These are phyloP conservation scores for Micromonas pusilla DNA, from an alignment of 139 green algal species.

Conservation along the genomic window DNA sequence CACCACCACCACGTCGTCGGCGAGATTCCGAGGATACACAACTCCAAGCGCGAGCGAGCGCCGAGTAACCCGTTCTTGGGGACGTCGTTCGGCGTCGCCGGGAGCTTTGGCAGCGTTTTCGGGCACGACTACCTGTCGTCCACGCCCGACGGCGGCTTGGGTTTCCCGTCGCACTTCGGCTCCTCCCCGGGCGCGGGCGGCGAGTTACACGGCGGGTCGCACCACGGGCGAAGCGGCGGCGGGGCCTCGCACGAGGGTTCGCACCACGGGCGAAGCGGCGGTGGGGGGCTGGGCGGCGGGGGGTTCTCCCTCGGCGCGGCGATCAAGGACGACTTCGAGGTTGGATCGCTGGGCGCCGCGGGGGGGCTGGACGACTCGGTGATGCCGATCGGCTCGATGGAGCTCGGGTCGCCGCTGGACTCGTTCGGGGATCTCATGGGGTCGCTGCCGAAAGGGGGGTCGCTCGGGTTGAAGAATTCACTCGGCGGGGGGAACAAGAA, in stretches of 20 bases:
- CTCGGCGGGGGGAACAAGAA: too few species aligned
- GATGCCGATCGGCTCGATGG: background rate
- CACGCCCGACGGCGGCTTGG: background rate
- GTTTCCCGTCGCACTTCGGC: background rate
- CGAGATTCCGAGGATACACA: background rate
- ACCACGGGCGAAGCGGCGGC: background rate
- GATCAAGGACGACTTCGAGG: slow-evolving; percentile 2
- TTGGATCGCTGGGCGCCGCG: slow-evolving; percentile 3
- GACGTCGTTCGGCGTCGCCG: slow-evolving; percentile 19
- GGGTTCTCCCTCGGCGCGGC: background rate
- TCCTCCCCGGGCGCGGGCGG: too few species aligned
- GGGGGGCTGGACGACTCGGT: background rate
- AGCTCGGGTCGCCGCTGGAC: slow-evolving; percentile 18
- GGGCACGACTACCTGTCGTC: slow-evolving; percentile 1
- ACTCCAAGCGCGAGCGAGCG: slow-evolving; percentile 8
- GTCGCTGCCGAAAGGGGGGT: slow-evolving; percentile 2
- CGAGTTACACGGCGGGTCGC: too few species aligned
- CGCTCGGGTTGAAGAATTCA: too few species aligned
- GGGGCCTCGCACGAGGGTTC: background rate
- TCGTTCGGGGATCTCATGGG: background rate
- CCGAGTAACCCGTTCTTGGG: slow-evolving; percentile 13
- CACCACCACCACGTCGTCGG: too few species aligned
- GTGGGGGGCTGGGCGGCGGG: background rate
- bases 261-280: background rate
- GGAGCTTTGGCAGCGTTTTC: slow-evolving; percentile 8